Evolutionary conservation across 2,329 filamentous ascomycete species (phyloP), one percentile per base, ranked within the genome.

Genomic region (Calonectria montana): DNA sequence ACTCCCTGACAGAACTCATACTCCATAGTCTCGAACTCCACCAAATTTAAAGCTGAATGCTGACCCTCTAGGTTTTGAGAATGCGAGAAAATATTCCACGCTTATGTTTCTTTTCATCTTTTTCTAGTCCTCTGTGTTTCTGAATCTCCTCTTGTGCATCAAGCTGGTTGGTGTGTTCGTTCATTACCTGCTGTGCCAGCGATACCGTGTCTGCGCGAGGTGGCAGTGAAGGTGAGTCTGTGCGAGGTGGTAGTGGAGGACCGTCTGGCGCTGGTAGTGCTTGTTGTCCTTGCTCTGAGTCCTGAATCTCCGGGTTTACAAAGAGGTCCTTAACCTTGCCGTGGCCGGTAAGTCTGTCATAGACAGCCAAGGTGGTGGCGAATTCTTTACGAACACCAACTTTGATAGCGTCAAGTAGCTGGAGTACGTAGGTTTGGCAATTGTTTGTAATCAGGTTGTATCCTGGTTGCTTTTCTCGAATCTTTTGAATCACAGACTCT

Each of bases 361-460:
- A 90, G 4, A 91, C 86, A 25, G 86, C 86, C 43, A 88, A 84
- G 1, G 84, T 89, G 3, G 88, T 90, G 43, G 85, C 88, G 48
- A 91, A 90, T 59, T 90, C 83, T 50, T 83, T 85, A 69, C 86
- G 85, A 15, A 83, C 81, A 8, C 87, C 86, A 15, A 88, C 83
- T 70, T 89, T 87, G 69, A 91, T 88, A 35, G 87, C 86, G 69
- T 90, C 88, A 9, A 91, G 85, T 16, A 90, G 80, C 53, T 85
- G 81, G 16, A 89, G 76, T 0, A 88, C 89, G 71, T 88, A 91
- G 21, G 88, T 90, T 74, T 91, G 89, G 78, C 89, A 91, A 80
- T 91, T 91, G 79, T 91, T 91, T 73, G 83, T 87, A 77, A 91
- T 90, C 67, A 91, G 84, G 66, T 90, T 90, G 80, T 91, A 91